A percentile compares a stretch with the other conserved stretches of the same genome.
These are phyloP conservation scores for Aspergillus fischeri DNA, from an alignment of 2,329 filamentous ascomycete genomes.

Conservation along the genomic window DNA sequence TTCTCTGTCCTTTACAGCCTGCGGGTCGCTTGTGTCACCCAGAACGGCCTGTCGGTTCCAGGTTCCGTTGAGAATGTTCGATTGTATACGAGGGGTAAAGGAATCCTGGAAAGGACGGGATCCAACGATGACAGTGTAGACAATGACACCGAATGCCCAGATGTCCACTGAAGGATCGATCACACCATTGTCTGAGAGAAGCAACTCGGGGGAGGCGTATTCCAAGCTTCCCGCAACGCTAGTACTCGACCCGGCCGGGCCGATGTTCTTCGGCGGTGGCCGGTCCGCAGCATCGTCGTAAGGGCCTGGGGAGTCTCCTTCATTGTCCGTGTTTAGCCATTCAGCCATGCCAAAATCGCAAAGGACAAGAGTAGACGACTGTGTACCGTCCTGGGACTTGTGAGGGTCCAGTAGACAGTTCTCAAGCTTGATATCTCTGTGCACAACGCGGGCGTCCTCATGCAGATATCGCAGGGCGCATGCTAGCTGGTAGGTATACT, in stretches of 20 bases:
- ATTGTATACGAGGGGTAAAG: constrained; percentile 55
- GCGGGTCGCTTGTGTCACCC: constrained; percentile 36
- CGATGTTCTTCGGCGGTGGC: constrained; percentile 48
- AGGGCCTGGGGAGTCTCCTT: constrained; percentile 48
- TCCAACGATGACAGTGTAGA: constrained; percentile 59
- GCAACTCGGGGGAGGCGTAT: constrained; percentile 48
- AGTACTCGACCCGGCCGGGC: constrained; percentile 53
- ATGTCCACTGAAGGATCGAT: constrained; percentile 57
- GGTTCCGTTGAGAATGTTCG: constrained; percentile 56
- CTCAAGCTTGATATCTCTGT: constrained; percentile 66
- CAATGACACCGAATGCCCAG: constrained; percentile 63
- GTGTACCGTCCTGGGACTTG: constrained; percentile 42
- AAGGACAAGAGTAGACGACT: constrained; percentile 56
- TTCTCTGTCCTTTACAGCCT: constrained; percentile 40
- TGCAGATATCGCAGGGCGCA: constrained; percentile 63
- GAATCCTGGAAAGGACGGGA: constrained; percentile 59
- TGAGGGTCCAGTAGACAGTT: constrained; percentile 62
- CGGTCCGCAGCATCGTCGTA: constrained; percentile 44
- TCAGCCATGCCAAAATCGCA: constrained; percentile 69
- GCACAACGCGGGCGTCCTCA: constrained; percentile 62
- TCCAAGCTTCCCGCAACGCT: constrained; percentile 59
- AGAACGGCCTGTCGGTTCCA: constrained; percentile 54
- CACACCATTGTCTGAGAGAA: constrained; percentile 36
- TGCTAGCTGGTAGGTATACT: constrained; percentile 61
- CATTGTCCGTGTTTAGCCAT: constrained; percentile 57